Evolutionary conservation across 768 basidiomycete genomes (phyloP), one percentile per base, ranked within the genome.

Genomic region (Filobasidium floriforme): DNA sequence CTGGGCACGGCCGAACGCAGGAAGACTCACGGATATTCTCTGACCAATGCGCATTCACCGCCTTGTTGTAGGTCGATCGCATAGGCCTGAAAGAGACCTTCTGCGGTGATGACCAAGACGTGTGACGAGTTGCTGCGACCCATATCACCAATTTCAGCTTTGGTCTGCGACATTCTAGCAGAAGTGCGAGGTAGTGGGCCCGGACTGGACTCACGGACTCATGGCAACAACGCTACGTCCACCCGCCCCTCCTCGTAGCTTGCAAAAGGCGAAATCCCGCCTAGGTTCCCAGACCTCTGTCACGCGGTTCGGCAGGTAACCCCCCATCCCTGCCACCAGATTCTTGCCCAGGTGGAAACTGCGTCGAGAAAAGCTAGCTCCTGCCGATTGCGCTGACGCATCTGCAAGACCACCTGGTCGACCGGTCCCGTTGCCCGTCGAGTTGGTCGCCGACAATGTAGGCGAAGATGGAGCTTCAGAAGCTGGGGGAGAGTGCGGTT

Each of bases 211-310:
- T 73, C 75, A 93, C 92, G 88, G 86, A 76, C 88, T 89, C 63
- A 98, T 79, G 0, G 90, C 94, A 49, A 96, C 92, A 18, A 93
- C 86, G 73, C 88, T 92, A 66, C 90, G 83, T 12, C 87, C 85
- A 2, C 79, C 91, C 87, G 67, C 84, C 83, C 60, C 92, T n/a
- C 69, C 63, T 62, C 75, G 91, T 26, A 99, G 78, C 73, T 89
- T 86, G 66, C 94, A 80, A 76, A 84, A 93, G 0, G 94, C 96
- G 75, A 98, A 98, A 75, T 96, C 94, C 7, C 94, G 82, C 41
- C 90, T 84, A 0, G 96, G 96, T 72, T 98, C 96, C 92, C 93
- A 99, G 80, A 98, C 86, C 76, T 96, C 94, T 22, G 92, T 90
- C 55, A 98, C 78, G 0, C 90, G 87, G 70, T 87, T 89, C 0